These are phyloP conservation scores for Phytophthora pseudosyringae DNA, from an alignment of 352 stramenopile genomes.

Conservation along the genomic window DNA sequence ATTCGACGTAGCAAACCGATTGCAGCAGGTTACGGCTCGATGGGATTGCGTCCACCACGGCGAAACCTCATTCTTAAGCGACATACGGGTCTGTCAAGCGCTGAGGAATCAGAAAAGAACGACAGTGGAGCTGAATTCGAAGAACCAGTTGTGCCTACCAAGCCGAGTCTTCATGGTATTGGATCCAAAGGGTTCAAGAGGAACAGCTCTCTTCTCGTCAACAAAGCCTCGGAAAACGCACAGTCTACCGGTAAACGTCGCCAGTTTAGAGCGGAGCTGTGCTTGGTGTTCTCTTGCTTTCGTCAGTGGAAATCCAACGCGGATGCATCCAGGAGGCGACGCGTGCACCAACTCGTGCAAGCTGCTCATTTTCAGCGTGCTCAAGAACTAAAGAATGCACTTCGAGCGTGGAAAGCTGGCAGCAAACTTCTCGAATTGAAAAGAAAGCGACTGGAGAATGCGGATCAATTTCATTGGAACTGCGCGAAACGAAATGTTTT, in stretches of 20 bases:
- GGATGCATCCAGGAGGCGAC: not conserved
- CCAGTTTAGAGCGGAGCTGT: constrained; percentile 30
- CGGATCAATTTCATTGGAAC: constrained; percentile 15
- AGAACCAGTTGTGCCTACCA: not conserved
- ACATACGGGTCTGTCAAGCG: constrained; percentile 7
- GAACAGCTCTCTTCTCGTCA: not conserved
- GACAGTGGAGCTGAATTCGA: not conserved
- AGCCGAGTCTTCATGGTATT: not conserved
- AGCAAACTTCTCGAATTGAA: constrained; percentile 6
- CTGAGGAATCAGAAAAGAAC: constrained; percentile 13
- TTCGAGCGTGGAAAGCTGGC: constrained; percentile 14
- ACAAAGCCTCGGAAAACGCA: not conserved
- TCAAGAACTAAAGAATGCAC: constrained; percentile 1
- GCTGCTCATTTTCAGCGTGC: constrained; percentile 8
- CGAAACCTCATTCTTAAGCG: constrained; percentile 37
- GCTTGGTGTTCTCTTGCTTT: constrained; percentile 34
- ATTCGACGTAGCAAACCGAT: not conserved
- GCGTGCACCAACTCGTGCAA: constrained; percentile 17
- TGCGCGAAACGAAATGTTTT: constrained; percentile 12
- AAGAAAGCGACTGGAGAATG: constrained; percentile 6
- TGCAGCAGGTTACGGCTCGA: not conserved
- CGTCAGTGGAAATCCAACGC: constrained; percentile 26
- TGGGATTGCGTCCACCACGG: not conserved
- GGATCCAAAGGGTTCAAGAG: not conserved
- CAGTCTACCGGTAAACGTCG: constrained; percentile 22